phyloP scores from a whole-genome alignment of 352 stramenopile genomes.

The Pythium rishiriense region DNA sequence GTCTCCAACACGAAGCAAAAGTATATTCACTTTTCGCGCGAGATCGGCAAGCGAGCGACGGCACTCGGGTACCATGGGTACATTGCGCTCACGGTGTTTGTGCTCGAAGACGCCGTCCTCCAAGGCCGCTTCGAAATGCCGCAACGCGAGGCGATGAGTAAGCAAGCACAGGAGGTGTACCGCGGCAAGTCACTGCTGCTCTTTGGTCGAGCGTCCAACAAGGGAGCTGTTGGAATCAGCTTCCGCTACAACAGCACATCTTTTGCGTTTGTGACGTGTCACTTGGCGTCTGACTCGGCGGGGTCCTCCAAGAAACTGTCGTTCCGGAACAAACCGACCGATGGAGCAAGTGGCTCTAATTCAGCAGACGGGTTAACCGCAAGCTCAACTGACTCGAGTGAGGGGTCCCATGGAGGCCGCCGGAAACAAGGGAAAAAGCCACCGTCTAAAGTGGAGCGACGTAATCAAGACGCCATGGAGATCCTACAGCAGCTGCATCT shows the following conservation, averaged over 20 bases:
- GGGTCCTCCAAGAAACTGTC: conserved; percentile 38
- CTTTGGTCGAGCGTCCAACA: conserved; percentile 73
- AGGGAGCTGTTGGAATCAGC: conserved; percentile 61
- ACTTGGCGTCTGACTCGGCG: conserved; percentile 85
- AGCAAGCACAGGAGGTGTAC: conserved; percentile 71
- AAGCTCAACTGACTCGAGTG: conserved; percentile 3
- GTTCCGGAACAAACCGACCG: conserved; percentile 19
- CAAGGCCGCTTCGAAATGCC: conserved; percentile 72
- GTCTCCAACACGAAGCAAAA: conserved; percentile 46
- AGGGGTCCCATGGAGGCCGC: not conserved
- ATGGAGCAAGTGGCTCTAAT: not conserved
- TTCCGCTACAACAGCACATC: conserved; percentile 62
- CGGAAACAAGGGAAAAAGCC: conserved; percentile 19
- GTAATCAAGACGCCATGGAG: conserved; percentile 81
- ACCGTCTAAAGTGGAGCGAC: conserved; percentile 70
- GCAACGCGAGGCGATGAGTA: conserved; percentile 48
- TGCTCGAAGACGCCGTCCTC: conserved; percentile 59
- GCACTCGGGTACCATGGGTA: conserved; percentile 85
- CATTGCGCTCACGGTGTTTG: conserved; percentile 86
- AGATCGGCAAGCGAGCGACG: conserved; percentile 82
- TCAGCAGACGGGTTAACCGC: not conserved
- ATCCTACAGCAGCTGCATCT: conserved; percentile 83
- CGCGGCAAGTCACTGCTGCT: conserved; percentile 77
- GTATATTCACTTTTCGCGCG: conserved; percentile 76
- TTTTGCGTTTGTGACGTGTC: conserved; percentile 76